Evolutionary conservation across 2,329 filamentous ascomycete species (phyloP).

Genomic region (Hypoxylon sp.): DNA sequence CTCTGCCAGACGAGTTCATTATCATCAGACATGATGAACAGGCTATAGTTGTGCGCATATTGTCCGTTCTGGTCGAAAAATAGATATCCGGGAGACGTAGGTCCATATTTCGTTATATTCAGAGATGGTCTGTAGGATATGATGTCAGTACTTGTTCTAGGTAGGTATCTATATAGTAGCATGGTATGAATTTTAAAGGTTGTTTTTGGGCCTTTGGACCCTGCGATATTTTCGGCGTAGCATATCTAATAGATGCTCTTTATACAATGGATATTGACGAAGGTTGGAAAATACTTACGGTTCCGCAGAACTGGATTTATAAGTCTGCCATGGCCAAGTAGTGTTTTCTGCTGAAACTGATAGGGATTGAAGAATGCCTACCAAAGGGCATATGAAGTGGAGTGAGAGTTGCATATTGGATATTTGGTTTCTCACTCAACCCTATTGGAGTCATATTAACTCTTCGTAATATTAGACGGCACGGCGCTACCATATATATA

Average conservation of each 20-base stretch:
- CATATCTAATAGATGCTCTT: neutral
- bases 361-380: conserved; percentile 18
- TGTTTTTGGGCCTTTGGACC: no score
- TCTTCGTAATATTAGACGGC: neutral
- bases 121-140: conserved; percentile 28
- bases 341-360: conserved; percentile 32
- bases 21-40: conserved; percentile 48
- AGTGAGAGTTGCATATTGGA: conserved; percentile 26
- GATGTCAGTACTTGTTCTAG: neutral
- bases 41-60: conserved; percentile 43
- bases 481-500: conserved; percentile 12
- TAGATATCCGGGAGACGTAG: conserved; percentile 44
- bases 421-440: neutral
- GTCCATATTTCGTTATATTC: conserved; percentile 43
- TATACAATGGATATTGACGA: neutral
- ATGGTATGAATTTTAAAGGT: neutral
- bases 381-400: neutral
- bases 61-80: conserved; percentile 48
- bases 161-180: neutral
- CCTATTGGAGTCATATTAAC: neutral
- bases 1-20: conserved; percentile 53
- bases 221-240: no score
- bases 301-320: conserved; percentile 40
- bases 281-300: conserved; percentile 33
- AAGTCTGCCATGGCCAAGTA: conserved; percentile 48